A percentile compares a stretch with the other conserved stretches of the same genome.
These are phyloP conservation scores for Boletus insuetus DNA, from an alignment of 768 basidiomycete genomes.

Conservation along the genomic window DNA sequence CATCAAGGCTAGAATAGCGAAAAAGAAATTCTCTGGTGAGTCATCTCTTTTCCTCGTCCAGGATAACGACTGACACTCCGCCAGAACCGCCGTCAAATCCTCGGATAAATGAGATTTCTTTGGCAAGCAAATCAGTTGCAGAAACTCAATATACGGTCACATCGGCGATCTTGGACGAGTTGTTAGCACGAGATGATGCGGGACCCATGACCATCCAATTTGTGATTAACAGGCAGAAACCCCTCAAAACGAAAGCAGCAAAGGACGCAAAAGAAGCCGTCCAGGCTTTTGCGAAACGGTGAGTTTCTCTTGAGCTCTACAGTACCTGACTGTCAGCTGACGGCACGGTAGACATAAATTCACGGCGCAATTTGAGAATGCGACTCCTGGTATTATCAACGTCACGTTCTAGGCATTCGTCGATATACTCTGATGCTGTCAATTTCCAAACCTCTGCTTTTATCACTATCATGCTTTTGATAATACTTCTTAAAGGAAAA, in stretches of 20 bases:
- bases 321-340: slow-evolving; percentile 3
- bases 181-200: slow-evolving; percentile 13
- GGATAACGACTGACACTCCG: background rate
- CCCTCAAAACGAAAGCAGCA: background rate
- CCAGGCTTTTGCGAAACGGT: slow-evolving; percentile 16
- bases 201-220: slow-evolving; percentile 17
- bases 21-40: slow-evolving; percentile 22
- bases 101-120: background rate
- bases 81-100: slow-evolving; percentile 11
- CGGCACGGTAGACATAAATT: slow-evolving; percentile 20
- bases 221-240: background rate
- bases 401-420: slow-evolving; percentile 20
- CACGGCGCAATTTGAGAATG: background rate
- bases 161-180: slow-evolving; percentile 6
- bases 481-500: slow-evolving; percentile 20
- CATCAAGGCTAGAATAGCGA: slow-evolving; percentile 15
- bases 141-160: slow-evolving; percentile 5
- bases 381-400: slow-evolving; percentile 10
- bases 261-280: slow-evolving; percentile 7
- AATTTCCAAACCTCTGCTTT: background rate
- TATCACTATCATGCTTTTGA: background rate
- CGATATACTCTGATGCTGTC: background rate
- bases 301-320: background rate
- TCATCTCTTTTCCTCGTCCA: background rate
- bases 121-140: background rate